phyloP scores from a whole-genome alignment of 176 grass and related monocot genomes.

The Aechmea fasciata region DNA sequence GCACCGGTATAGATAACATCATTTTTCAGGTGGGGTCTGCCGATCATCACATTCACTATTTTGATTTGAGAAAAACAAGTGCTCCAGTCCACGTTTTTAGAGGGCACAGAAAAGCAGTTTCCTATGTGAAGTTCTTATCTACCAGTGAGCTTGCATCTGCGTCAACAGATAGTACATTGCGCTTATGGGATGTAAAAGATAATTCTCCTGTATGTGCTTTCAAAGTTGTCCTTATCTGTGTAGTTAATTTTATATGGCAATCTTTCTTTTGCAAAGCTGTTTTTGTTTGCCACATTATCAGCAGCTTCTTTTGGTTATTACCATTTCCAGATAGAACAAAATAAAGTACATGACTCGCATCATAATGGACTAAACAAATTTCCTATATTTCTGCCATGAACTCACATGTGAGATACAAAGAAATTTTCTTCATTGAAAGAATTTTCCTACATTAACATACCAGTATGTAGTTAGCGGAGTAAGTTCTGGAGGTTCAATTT shows the following conservation, averaged over 20 bases:
- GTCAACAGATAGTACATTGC: constrained; percentile 90
- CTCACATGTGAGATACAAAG: too few species aligned
- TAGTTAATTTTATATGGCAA: neutral
- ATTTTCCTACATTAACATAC: too few species aligned
- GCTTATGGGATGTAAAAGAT: constrained; percentile 97
- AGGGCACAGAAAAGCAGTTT: constrained; percentile 95
- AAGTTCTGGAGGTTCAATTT: too few species aligned
- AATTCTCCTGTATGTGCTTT: constrained; percentile 61
- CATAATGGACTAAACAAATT: too few species aligned
- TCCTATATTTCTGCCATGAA: too few species aligned
- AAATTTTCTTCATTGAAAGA: too few species aligned
- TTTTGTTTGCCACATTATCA: too few species aligned
- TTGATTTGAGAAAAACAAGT: constrained; percentile 88
- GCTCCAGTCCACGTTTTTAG: constrained; percentile 64
- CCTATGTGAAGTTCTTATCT: constrained; percentile 96
- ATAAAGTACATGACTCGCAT: too few species aligned
- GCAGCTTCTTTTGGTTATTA: too few species aligned
- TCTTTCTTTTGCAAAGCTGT: too few species aligned
- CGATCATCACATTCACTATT: constrained; percentile 99
- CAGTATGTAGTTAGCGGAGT: too few species aligned
- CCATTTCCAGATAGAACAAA: too few species aligned
- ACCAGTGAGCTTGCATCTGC: constrained; percentile 91
- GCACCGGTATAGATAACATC: constrained; percentile 7
- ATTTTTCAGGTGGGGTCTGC: constrained; percentile 82
- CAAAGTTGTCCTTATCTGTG: constrained; percentile 6